Evolutionary conservation across 2,329 filamentous ascomycete species (phyloP), one percentile per base, ranked within the genome.

Genomic region (Hypoxylon sp.): DNA sequence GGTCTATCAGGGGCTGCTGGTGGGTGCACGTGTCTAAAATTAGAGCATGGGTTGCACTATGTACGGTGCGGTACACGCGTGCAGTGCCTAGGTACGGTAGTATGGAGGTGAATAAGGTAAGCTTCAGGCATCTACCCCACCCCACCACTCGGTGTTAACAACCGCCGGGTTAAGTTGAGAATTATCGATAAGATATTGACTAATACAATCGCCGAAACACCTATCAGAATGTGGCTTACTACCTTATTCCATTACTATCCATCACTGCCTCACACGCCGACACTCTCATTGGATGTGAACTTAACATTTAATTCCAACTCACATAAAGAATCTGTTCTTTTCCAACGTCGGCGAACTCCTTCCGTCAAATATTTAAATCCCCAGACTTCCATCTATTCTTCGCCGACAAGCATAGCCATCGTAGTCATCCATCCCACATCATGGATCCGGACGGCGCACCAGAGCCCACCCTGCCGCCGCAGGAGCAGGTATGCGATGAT

Each of bases 371-470:
- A 48, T 10, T 3, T 26, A 19, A 17, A 11, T 24, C 4, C 14
- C n/a, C 22, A n/a, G 39, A 22, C 11, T 13, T 19, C 26, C 29
- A 54, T 31, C 35, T 10, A 17, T 44, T 58, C 22, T 55, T 42
- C 17, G 14, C 24, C 29, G 19, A 24, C 52, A 9, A 47, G 26
- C 22, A 24, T 29, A 9, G 42, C 19, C 29, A 24, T 19, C 33
- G 14, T 51, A 33, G 3, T 29, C 31, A 50, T n/a, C 14, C 24
- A 29, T 59, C 14, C 14, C 22, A 44, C 58, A 70, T 22, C 54
- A 79, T 79, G 78, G 78, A 79, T 72, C 69, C 76, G 10, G 71
- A 74, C 50, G 75, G 78, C 50, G 74, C 66, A 48, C 60, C 73
- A 42, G 74, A 76, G 68, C 78, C 74, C 39, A 77, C 75, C 8